Conservation (phyloP, 2,329 filamentous ascomycete genomes). For the Clarireedia paspali region DNA sequence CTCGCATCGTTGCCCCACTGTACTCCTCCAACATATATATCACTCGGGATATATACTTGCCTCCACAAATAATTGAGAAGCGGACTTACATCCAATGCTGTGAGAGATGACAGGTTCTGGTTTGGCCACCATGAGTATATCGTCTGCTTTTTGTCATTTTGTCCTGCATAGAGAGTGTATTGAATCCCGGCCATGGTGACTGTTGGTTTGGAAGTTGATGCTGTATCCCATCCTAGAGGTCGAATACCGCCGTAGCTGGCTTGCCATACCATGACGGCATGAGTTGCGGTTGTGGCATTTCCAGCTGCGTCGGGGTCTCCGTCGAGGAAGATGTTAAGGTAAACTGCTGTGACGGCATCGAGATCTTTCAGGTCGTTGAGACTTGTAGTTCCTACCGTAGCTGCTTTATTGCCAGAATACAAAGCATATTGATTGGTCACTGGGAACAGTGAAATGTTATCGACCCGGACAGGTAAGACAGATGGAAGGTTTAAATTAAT, state of each 20-base stretch:
- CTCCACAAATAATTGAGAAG: constrained; percentile 1
- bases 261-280: background rate
- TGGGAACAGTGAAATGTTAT: background rate
- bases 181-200: background rate
- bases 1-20: background rate
- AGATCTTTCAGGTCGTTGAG: background rate
- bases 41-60: background rate
- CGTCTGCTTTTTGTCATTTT: background rate
- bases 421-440: background rate
- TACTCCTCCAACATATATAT: background rate
- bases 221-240: background rate
- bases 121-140: constrained; percentile 1
- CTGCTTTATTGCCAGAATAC: background rate
- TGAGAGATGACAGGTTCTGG: background rate
- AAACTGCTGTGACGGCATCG: background rate
- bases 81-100: background rate
- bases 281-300: background rate
- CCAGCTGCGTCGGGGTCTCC: background rate
- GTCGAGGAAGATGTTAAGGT: constrained; percentile 1
- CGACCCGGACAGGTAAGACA: background rate
- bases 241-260: background rate
- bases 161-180: background rate
- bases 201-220: background rate
- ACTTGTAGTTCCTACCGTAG: background rate
- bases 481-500: background rate